phyloP scores from a whole-genome alignment of 208 protist species.

The Leishmania turanica region DNA sequence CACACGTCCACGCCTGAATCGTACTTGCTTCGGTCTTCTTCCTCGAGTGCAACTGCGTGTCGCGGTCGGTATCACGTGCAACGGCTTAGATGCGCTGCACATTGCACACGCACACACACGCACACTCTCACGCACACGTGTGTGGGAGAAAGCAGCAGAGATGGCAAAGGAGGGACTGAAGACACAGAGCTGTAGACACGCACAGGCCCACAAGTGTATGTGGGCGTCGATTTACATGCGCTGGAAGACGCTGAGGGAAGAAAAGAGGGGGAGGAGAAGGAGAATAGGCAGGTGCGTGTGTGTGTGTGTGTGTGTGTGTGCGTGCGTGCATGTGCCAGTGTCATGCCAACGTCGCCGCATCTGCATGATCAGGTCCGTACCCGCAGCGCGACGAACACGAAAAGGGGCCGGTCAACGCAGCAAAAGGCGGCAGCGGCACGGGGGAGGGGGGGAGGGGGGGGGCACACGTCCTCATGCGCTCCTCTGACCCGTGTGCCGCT shows the following conservation, averaged over 20 bases:
- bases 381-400: not conserved
- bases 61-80: not conserved
- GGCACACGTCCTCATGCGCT: not conserved
- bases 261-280: not conserved
- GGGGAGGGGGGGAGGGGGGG: not conserved
- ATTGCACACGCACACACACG: too few species aligned
- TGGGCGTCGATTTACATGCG: not conserved
- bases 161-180: not conserved
- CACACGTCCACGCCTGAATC: not conserved
- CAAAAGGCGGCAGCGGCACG: not conserved
- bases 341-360: not conserved
- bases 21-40: not conserved
- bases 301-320: not conserved
- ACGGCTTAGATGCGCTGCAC: not conserved
- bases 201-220: not conserved
- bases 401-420: not conserved
- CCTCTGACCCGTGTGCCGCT: not conserved
- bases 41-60: not conserved
- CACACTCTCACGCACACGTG: not conserved
- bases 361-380: not conserved
- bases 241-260: not conserved
- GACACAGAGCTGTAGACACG: not conserved
- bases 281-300: not conserved
- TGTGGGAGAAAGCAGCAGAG: not conserved
- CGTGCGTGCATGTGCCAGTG: not conserved